Evolutionary conservation across 495 filamentous ascomycete species (phyloP), one percentile per base, ranked within the genome.

Genomic region (Lepidopterella palustris): DNA sequence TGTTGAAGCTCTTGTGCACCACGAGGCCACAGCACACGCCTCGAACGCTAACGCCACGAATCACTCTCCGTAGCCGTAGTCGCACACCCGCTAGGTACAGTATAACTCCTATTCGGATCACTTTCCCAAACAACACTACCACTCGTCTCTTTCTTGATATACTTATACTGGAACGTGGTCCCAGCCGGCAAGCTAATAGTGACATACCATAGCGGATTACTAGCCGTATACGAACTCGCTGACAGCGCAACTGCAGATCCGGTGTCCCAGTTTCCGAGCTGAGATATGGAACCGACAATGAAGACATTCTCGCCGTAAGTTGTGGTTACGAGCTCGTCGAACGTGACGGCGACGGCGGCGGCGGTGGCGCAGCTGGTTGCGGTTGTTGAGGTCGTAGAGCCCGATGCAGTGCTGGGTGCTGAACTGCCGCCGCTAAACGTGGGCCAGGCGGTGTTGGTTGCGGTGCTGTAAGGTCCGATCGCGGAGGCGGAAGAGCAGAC

Each of bases 81-180:
- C 0, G 72, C 69, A 68, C 84, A 84, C 13, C 64, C 72, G 3
- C 65, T 61, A 0, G 81, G 73, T 13, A 87, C 79, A 1, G 78
- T 81, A 61, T 78, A 83, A 1, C 66, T 70, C 45, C 77, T 78
- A 63, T 89, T 86, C 0, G 82, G 78, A 64, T 84, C 80, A 26
- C 77, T 74, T 71, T 88, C 85, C 85, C 84, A 88, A 18, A 60
- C 67, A 1, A 86, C 73, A 2, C 69, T 66, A 4, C 82, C 79
- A 67, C 82, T 75, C 3, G 70, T 67, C 52, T 77, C 72, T 40
- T 84, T 76, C 5, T 78, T 77, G 58, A 89, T 81, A 67, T 81
- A 90, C 74, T 89, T 89, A 65, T 88, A 89, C 68, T 84, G 59
- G 29, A 89, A 76, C 3, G 60, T 64, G 35, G 73, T 71, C 1